Evolutionary conservation across 202 grass and related monocot species (phyloP).

Genomic region (Bolboschoenoplectus hybrid): DNA sequence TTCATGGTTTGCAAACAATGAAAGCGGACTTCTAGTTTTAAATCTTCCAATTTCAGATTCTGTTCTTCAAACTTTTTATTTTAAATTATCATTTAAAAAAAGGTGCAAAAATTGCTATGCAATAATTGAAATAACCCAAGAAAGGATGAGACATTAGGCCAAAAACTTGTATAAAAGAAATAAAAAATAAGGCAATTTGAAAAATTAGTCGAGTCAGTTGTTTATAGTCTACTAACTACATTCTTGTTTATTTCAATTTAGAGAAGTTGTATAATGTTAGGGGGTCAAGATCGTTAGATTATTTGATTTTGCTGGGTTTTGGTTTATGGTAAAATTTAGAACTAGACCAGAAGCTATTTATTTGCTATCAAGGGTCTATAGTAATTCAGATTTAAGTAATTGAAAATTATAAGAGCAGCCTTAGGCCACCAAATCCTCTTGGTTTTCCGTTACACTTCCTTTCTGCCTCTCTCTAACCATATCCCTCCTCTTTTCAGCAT

Average conservation of each 20-base stretch:
- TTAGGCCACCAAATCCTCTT: not conserved
- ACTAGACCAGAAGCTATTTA: not conserved
- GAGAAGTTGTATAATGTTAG: not conserved
- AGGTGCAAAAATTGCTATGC: not conserved
- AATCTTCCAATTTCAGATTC: too few relatives aligned
- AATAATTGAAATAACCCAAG: not conserved
- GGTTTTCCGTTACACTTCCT: not conserved
- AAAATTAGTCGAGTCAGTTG: conserved; percentile 1
- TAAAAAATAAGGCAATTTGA: not conserved
- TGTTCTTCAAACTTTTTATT: too few relatives aligned
- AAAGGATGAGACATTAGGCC: not conserved
- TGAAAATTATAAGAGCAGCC: not conserved
- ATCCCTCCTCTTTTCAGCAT: not conserved
- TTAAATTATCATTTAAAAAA: too few relatives aligned
- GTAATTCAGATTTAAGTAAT: not conserved
- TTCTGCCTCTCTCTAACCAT: not conserved
- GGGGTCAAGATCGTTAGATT: not conserved
- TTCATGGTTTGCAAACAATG: too few relatives aligned
- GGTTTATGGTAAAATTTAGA: not conserved
- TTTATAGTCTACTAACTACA: not conserved
- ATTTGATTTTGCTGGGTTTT: not conserved
- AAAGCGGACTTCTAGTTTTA: too few relatives aligned
- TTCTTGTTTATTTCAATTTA: not conserved
- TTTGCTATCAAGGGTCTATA: not conserved
- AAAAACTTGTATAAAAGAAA: not conserved